These are phyloP conservation scores for Graphilbum fragrans DNA, from an alignment of 2,329 filamentous ascomycete species.

Conservation along the genomic window DNA sequence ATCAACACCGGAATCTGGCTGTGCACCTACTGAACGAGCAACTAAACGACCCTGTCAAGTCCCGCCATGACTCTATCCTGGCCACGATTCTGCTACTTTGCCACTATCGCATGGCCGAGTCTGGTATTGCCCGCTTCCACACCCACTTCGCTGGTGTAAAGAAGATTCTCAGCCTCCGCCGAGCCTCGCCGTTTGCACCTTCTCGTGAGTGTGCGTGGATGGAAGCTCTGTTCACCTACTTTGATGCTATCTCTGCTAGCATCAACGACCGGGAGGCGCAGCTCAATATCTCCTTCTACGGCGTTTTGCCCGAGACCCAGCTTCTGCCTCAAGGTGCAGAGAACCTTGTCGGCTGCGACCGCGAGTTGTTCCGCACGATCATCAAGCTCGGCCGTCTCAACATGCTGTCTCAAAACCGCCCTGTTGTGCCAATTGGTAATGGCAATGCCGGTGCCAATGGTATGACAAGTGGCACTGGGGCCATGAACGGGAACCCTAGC, in stretches of 20 bases:
- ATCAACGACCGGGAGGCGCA: conserved; percentile 88
- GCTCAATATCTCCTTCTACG: conserved; percentile 57
- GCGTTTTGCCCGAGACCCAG: conserved; percentile 31
- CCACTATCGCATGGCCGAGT: conserved; percentile 88
- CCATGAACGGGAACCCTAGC: conserved; percentile 1
- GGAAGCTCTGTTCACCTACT: conserved; percentile 86
- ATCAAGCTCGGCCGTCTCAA: conserved; percentile 76
- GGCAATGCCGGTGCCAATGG: background rate
- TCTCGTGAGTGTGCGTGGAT: conserved; percentile 75
- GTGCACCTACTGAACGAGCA: conserved; percentile 76
- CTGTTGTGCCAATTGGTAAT: conserved; percentile 26
- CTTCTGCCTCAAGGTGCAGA: conserved; percentile 54
- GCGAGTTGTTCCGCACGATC: conserved; percentile 75
- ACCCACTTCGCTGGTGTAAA: conserved; percentile 89
- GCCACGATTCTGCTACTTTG: conserved; percentile 81
- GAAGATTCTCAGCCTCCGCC: conserved; percentile 71
- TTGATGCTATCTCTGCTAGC: conserved; percentile 82
- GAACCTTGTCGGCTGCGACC: conserved; percentile 80
- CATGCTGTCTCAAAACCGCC: conserved; percentile 60
- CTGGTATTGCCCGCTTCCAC: conserved; percentile 83
- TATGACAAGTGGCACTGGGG: background rate
- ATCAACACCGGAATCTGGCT: conserved; percentile 69
- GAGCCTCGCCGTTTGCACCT: conserved; percentile 35
- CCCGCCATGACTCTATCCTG: conserved; percentile 74
- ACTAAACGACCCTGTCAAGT: conserved; percentile 61